A percentile compares a stretch with the other conserved stretches of the same genome.
Conservation (phyloP, 2,329 filamentous ascomycete species). For the Acrocalymma vagum region DNA sequence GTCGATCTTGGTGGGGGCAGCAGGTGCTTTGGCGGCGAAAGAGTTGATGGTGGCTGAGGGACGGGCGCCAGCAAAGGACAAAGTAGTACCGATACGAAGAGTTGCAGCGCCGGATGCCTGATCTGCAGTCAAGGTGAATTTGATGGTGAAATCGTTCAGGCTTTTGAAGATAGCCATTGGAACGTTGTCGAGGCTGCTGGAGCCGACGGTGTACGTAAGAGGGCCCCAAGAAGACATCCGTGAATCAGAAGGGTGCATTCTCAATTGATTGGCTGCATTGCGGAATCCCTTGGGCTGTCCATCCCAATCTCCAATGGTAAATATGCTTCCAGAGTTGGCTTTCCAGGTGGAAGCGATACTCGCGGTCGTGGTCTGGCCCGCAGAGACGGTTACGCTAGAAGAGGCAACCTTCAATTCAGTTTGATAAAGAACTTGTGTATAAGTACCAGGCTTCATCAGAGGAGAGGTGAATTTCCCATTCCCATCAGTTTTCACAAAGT, state of each 20-base stretch:
- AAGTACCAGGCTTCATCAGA: conserved; percentile 72
- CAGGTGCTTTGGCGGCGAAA: conserved; percentile 58
- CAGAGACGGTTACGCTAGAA: conserved; percentile 54
- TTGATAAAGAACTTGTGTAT: conserved; percentile 73
- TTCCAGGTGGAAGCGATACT: conserved; percentile 68
- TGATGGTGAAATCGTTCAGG: conserved; percentile 69
- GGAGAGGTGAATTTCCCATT: conserved; percentile 69
- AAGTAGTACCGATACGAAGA: conserved; percentile 70
- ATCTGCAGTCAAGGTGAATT: conserved; percentile 63
- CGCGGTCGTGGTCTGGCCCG: conserved; percentile 58
- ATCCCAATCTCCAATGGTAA: conserved; percentile 74
- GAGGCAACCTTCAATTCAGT: conserved; percentile 65
- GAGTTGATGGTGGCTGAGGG: conserved; percentile 67
- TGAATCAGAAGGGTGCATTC: conserved; percentile 73
- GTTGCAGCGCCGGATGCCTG: conserved; percentile 62
- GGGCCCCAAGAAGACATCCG: conserved; percentile 71
- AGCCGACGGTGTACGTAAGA: conserved; percentile 68
- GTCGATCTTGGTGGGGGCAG: conserved; percentile 69
- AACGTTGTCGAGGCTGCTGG: conserved; percentile 61
- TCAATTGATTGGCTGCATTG: conserved; percentile 71
- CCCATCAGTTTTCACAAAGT: conserved; percentile 68
- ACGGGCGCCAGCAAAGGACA: conserved; percentile 67
- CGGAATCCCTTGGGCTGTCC: conserved; percentile 67
- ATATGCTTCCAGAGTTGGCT: too few relatives aligned
- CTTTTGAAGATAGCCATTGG: conserved; percentile 73